Conservation (phyloP, 1,284 basidiomycete genomes). For the Marasmius fiardii region DNA sequence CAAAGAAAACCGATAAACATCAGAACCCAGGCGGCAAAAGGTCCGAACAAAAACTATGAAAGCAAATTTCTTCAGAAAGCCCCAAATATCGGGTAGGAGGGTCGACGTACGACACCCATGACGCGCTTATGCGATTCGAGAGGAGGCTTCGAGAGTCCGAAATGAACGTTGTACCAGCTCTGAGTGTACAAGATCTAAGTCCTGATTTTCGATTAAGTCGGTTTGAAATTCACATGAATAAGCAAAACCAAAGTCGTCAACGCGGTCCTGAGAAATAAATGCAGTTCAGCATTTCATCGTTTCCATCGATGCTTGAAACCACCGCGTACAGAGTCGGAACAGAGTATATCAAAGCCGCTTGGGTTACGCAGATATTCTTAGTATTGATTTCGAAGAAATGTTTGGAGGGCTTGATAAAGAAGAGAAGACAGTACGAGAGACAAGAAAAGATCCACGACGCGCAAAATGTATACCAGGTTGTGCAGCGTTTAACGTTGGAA, state of each 20-base stretch:
- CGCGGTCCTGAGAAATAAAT: constrained; percentile 17
- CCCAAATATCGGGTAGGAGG: neutral
- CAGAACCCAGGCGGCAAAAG: constrained; percentile 10
- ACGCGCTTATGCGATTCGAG: constrained; percentile 12
- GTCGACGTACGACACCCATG: constrained; percentile 8
- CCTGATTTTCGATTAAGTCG: constrained; percentile 20
- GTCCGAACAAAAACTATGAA: constrained; percentile 9
- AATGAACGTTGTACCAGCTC: constrained; percentile 19
- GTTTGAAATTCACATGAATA: constrained; percentile 16
- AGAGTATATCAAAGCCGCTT: constrained; percentile 23
- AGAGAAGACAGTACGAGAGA: constrained; percentile 25
- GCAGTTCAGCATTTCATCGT: neutral
- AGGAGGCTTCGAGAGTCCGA: constrained; percentile 13
- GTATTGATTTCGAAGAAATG: constrained; percentile 14
- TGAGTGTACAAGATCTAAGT: too few relatives aligned
- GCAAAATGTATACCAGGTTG: constrained; percentile 30
- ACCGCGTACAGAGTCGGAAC: constrained; percentile 23
- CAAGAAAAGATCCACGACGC: constrained; percentile 27
- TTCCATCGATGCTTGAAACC: neutral
- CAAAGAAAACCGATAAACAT: constrained; percentile 10
- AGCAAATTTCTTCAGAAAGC: neutral
- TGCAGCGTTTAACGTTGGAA: constrained; percentile 22
- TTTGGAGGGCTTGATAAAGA: constrained; percentile 18
- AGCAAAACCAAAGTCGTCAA: constrained; percentile 21
- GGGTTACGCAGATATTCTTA: constrained; percentile 20